Evolutionary conservation across 164 flowering plant genomes (phyloP).

Genomic region (Nymphaea colorata): DNA sequence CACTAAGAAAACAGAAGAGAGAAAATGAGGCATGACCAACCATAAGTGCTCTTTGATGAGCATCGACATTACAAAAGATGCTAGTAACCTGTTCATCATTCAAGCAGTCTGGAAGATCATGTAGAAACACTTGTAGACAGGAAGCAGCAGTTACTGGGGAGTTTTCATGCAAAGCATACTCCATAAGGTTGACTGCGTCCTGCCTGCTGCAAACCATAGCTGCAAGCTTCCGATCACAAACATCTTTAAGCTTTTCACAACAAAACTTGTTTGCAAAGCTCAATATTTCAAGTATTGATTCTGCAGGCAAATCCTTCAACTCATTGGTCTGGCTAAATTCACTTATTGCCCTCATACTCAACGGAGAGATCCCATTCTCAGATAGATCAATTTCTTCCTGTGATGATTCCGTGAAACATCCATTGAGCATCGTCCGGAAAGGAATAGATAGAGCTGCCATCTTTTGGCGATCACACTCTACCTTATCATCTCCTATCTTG

Average conservation of each 20-base stretch:
- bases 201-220: slow-evolving; percentile 57
- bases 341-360: slow-evolving; percentile 52
- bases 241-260: slow-evolving; percentile 85
- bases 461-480: slow-evolving; percentile 65
- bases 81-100: slow-evolving; percentile 53
- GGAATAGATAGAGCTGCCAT: slow-evolving; percentile 73
- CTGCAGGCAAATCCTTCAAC: slow-evolving; percentile 40
- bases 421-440: slow-evolving; percentile 89
- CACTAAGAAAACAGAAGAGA: slow-evolving; percentile 70
- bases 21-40: slow-evolving; percentile 74
- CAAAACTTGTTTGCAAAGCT: slow-evolving; percentile 80
- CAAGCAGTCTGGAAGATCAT: slow-evolving; percentile 72
- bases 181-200: slow-evolving; percentile 74
- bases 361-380: slow-evolving; percentile 57
- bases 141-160: slow-evolving; percentile 74
- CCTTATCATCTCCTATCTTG: slow-evolving; percentile 50
- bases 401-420: slow-evolving; percentile 69
- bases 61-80: slow-evolving; percentile 34
- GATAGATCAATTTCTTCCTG: slow-evolving; percentile 72
- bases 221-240: slow-evolving; percentile 84
- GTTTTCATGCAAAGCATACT: slow-evolving; percentile 70
- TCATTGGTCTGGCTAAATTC: slow-evolving; percentile 55
- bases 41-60: slow-evolving; percentile 48
- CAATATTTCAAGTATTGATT: slow-evolving; percentile 66
- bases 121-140: slow-evolving; percentile 79